These are phyloP conservation scores for Aureobasidium vineae DNA, from an alignment of 2,329 filamentous ascomycete genomes.

Conservation along the genomic window DNA sequence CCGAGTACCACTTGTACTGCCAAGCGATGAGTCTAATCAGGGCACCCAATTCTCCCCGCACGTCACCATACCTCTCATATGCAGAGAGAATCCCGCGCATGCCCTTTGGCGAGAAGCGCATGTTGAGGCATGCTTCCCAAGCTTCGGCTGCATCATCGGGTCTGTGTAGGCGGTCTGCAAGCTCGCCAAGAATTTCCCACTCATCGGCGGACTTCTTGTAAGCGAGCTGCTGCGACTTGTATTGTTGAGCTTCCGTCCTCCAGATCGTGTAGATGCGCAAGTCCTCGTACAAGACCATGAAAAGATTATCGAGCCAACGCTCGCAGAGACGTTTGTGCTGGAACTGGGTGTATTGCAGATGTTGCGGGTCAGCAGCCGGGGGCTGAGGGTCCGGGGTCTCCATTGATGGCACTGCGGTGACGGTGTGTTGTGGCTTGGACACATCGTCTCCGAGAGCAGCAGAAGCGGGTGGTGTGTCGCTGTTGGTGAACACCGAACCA, in stretches of 20 bases:
- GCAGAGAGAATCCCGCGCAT: constrained; percentile 79
- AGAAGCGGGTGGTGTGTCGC: constrained; percentile 34
- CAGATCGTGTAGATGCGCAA: constrained; percentile 98
- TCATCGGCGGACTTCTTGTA: constrained; percentile 97
- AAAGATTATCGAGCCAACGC: constrained; percentile 95
- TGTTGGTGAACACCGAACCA: constrained; percentile 38
- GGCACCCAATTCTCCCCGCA: constrained; percentile 76
- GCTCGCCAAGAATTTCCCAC: constrained; percentile 94
- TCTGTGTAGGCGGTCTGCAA: constrained; percentile 91
- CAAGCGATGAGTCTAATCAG: constrained; percentile 90
- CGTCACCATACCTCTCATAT: constrained; percentile 75
- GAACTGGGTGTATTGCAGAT: constrained; percentile 80
- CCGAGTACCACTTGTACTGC: constrained; percentile 99
- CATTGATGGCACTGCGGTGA: constrained; percentile 36
- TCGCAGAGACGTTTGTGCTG: constrained; percentile 97
- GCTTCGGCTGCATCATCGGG: constrained; percentile 88
- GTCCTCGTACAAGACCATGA: constrained; percentile 99
- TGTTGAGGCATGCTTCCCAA: constrained; percentile 80
- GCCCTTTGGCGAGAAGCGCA: constrained; percentile 91
- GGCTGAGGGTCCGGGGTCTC: constrained; percentile 37
- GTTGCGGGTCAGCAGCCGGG: constrained; percentile 53
- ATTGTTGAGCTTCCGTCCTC: constrained; percentile 97
- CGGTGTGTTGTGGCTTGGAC: constrained; percentile 38
- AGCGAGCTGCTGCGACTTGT: constrained; percentile 85
- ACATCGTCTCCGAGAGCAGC: constrained; percentile 38